Base-by-base conservation (phyloP, 345 rosid genomes). In the Microcos paniculata region DNA sequence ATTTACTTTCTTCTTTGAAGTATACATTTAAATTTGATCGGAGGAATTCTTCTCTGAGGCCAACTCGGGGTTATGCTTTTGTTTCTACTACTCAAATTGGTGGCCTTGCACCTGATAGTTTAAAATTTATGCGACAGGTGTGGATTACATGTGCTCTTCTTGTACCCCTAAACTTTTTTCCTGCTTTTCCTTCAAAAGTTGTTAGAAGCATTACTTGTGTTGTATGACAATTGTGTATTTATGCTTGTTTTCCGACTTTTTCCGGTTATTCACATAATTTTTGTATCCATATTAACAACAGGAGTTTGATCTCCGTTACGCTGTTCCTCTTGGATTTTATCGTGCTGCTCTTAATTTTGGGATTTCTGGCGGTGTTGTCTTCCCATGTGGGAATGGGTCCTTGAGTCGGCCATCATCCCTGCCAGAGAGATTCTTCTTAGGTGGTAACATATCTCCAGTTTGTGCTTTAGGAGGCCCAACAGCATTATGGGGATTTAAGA, bases 391-490 rank as follows among this genome's bases (percentile, higher is more conserved):
- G 79, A 65, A 73, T 76, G 92, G 94, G 55, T 88, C 83, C 86
- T 85, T 72, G 73, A 79, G 62, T 75, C 84, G 64, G 68, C 76
- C 86, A 66, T 83, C 95, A 33, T 88, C 97, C 13, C 66, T 96
- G 75, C 95, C 95, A 18, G 99, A 96, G 83, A 93, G 92, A 74
- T 90, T 93, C 86, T 96, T 87, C 87, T 75, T 93, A 84, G 99
- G 98, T 52, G 99, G 99, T 35, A 93, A 88, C 84, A 71, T 87
- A 51, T 96, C 97, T 77, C 98, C 99, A 52, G 80, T 96, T 46
- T 86, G 94, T 62, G 48, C 86, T 52, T 74, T 92, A 74, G 97
- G 96, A 71, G 98, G 96, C 62, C 99, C 99, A 64, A 75, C 85
- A 2, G 88, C 98, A 33, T 72, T 96, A 46, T 90, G 96, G 90